Evolutionary conservation across 495 filamentous ascomycete species (phyloP).

Genomic region (Neurospora pannonica): DNA sequence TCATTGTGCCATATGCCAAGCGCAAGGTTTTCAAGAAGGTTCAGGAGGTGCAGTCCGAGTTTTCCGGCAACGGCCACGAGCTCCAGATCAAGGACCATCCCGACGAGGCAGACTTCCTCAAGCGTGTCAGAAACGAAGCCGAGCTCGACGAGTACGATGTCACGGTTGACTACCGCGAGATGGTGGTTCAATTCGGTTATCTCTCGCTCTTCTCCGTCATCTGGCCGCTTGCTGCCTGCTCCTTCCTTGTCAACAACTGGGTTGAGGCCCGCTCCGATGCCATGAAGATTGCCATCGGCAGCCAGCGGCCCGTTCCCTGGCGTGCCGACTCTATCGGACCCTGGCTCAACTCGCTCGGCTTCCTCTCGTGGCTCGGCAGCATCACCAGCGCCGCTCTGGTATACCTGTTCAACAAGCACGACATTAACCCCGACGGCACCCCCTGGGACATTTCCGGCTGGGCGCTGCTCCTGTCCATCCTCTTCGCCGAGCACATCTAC

Average conservation of each 20-base stretch:
- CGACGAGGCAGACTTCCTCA: slow-evolving; percentile 69
- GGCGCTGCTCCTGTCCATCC: slow-evolving; percentile 73
- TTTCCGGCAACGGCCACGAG: slow-evolving; percentile 31
- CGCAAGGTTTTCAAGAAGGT: slow-evolving; percentile 63
- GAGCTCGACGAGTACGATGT: slow-evolving; percentile 81
- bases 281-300: slow-evolving; percentile 86
- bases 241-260: slow-evolving; percentile 95
- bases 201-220: slow-evolving; percentile 86
- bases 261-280: slow-evolving; percentile 88
- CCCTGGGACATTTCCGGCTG: slow-evolving; percentile 65
- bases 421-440: slow-evolving; percentile 37
- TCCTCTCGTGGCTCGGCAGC: slow-evolving; percentile 86
- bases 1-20: slow-evolving; percentile 77
- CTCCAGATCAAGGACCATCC: slow-evolving; percentile 45
- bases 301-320: slow-evolving; percentile 76
- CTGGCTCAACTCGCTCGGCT: slow-evolving; percentile 80
- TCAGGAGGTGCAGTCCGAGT: slow-evolving; percentile 56
- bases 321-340: slow-evolving; percentile 90
- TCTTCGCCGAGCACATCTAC: slow-evolving; percentile 83
- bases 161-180: slow-evolving; percentile 79
- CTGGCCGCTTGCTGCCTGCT: slow-evolving; percentile 82
- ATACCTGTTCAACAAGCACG: slow-evolving; percentile 72
- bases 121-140: slow-evolving; percentile 77
- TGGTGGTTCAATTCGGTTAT: slow-evolving; percentile 86
- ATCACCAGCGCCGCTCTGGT: slow-evolving; percentile 76